These are phyloP conservation scores for Colletotrichum tabaci DNA, from an alignment of 2,329 filamentous ascomycete genomes.

Conservation along the genomic window DNA sequence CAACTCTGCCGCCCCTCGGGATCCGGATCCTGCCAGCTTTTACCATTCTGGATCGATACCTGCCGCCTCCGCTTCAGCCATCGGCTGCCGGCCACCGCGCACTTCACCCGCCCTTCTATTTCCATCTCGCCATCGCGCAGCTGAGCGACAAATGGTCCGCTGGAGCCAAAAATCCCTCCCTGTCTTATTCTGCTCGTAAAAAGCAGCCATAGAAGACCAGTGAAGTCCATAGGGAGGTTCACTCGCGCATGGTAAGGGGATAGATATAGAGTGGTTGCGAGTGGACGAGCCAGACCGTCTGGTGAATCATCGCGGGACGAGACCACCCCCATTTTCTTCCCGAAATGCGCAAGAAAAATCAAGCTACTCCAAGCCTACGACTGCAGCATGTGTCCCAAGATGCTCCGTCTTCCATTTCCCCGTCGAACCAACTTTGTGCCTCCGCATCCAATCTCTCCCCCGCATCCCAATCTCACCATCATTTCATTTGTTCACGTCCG, in stretches of 20 bases:
- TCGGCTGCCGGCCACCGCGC: slow-evolving; percentile 9
- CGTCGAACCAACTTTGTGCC: slow-evolving; percentile 8
- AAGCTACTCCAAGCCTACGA: slow-evolving; percentile 2
- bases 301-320: slow-evolving; percentile 26
- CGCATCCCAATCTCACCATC: slow-evolving; percentile 27
- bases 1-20: slow-evolving; percentile 36
- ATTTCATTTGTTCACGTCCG: slow-evolving; percentile 13
- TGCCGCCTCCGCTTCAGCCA: slow-evolving; percentile 22
- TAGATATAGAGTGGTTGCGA: slow-evolving; percentile 10
- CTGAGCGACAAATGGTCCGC: slow-evolving; percentile 16
- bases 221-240: neutral
- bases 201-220: neutral
- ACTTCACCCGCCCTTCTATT: slow-evolving; percentile 14
- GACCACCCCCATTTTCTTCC: neutral
- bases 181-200: neutral
- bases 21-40: slow-evolving; percentile 38
- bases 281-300: neutral
- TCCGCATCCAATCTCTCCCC: slow-evolving; percentile 35
- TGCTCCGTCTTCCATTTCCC: slow-evolving; percentile 1
- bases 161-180: slow-evolving; percentile 18
- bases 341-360: no score
- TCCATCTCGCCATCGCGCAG: slow-evolving; percentile 21
- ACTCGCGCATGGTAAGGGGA: neutral
- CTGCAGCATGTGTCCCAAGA: slow-evolving; percentile 18
- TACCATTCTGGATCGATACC: slow-evolving; percentile 23